These are phyloP conservation scores for Leccinum fallax DNA, from an alignment of 1,284 basidiomycete genomes.

Conservation along the genomic window DNA sequence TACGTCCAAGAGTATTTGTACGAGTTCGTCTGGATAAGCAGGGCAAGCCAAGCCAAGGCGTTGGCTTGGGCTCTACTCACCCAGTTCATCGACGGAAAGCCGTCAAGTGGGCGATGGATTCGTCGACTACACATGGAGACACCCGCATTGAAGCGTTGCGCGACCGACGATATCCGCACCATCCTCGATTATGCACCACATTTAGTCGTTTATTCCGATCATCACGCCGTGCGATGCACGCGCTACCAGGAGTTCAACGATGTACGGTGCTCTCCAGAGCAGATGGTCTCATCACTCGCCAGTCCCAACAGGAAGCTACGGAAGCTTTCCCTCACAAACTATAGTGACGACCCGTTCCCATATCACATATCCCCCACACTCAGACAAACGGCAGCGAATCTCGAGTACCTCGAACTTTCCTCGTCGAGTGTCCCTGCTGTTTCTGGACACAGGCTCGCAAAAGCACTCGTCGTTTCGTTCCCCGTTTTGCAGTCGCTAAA, in stretches of 20 bases:
- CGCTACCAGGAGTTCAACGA: slow-evolving; percentile 47
- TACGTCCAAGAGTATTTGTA: slow-evolving; percentile 57
- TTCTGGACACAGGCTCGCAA: slow-evolving; percentile 42
- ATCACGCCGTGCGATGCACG: slow-evolving; percentile 59
- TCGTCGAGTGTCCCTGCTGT: slow-evolving; percentile 37
- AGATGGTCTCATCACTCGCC: slow-evolving; percentile 59
- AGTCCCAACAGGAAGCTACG: slow-evolving; percentile 54
- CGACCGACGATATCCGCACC: slow-evolving; percentile 61
- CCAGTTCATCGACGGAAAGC: slow-evolving; percentile 42
- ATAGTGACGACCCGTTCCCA: slow-evolving; percentile 64
- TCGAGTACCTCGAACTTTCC: slow-evolving; percentile 62
- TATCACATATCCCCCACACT: slow-evolving; percentile 57
- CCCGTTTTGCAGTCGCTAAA: slow-evolving; percentile 67
- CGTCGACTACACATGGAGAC: slow-evolving; percentile 71
- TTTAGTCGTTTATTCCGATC: slow-evolving; percentile 62
- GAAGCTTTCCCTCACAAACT: slow-evolving; percentile 68
- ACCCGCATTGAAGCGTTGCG: slow-evolving; percentile 63
- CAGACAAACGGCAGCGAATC: slow-evolving; percentile 47
- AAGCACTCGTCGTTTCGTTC: slow-evolving; percentile 40
- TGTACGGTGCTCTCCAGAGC: slow-evolving; percentile 49
- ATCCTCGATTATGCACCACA: slow-evolving; percentile 65
- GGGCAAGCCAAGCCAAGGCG: slow-evolving; percentile 56
- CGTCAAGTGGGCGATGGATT: slow-evolving; percentile 56
- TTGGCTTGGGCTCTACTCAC: slow-evolving; percentile 57
- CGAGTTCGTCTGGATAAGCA: slow-evolving; percentile 69